These are phyloP conservation scores for Aspergillus panamensis DNA, from an alignment of 495 filamentous ascomycete genomes.

Conservation along the genomic window DNA sequence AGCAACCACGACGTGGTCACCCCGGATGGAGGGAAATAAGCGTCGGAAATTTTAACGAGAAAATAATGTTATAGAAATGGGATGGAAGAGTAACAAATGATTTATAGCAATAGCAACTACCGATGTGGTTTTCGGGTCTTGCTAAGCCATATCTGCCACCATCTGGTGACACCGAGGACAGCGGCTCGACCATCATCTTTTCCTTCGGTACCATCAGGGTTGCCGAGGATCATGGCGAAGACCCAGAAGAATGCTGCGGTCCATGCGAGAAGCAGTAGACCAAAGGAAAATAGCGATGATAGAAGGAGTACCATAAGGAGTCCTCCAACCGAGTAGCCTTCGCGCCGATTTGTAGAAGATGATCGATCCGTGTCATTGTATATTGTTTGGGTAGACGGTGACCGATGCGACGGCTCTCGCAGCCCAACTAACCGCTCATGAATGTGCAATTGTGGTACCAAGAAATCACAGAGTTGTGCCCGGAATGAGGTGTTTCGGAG, in stretches of 20 bases:
- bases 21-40: constrained; percentile 5
- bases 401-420: constrained; percentile 29
- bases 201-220: constrained; percentile 60
- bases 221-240: constrained; percentile 57
- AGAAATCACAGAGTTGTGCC: constrained; percentile 38
- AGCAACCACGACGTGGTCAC: constrained; percentile 18
- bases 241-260: constrained; percentile 62
- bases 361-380: constrained; percentile 27
- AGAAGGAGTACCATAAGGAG: constrained; percentile 50
- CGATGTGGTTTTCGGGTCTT: constrained; percentile 33
- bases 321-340: constrained; percentile 35
- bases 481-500: constrained; percentile 38
- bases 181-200: constrained; percentile 59
- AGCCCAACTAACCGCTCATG: constrained; percentile 42
- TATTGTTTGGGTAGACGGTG: constrained; percentile 35
- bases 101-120: constrained; percentile 6
- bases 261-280: constrained; percentile 55
- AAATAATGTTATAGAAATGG: not conserved
- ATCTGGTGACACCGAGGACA: constrained; percentile 56
- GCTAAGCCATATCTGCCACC: constrained; percentile 60
- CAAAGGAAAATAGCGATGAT: constrained; percentile 53
- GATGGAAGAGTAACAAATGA: not conserved
- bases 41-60: not conserved
- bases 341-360: constrained; percentile 15
- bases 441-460: constrained; percentile 41